phyloP scores from a whole-genome alignment of 306 rosid species.

The Ormosia emarginata region DNA sequence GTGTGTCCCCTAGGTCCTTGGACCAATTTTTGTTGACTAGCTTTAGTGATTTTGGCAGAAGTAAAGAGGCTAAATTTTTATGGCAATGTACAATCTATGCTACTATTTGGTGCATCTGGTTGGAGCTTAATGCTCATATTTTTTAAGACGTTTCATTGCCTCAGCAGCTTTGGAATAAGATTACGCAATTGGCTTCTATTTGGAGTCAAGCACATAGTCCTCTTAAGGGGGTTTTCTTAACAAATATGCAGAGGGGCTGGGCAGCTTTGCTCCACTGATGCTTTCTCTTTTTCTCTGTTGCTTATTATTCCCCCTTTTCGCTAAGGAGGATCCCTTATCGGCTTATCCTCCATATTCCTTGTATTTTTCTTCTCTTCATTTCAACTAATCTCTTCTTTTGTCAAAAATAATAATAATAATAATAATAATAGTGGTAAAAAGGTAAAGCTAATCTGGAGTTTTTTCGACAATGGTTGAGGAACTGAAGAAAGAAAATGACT shows the following conservation, averaged over 20 bases:
- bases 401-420: not conserved
- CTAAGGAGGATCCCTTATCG: not conserved
- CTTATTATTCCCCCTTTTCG: not conserved
- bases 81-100: not conserved
- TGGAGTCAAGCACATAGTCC: not conserved
- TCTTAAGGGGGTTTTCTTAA: not conserved
- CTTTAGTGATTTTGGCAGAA: not conserved
- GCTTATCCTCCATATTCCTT: not conserved
- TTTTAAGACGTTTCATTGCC: not conserved
- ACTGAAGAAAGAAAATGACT: not conserved
- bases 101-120: not conserved
- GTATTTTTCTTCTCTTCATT: not conserved
- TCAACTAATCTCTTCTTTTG: not conserved
- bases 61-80: not conserved
- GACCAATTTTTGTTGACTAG: not conserved
- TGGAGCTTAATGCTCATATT: not conserved
- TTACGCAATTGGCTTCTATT: not conserved
- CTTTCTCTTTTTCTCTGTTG: not conserved
- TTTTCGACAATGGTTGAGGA: not conserved
- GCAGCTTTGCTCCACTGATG: not conserved
- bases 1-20: not conserved
- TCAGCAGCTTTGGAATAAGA: not conserved
- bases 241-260: not conserved
- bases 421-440: not conserved
- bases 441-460: not conserved